phyloP scores from a whole-genome alignment of 2,329 filamentous ascomycete genomes.

The Fusarium phyllophilum region DNA sequence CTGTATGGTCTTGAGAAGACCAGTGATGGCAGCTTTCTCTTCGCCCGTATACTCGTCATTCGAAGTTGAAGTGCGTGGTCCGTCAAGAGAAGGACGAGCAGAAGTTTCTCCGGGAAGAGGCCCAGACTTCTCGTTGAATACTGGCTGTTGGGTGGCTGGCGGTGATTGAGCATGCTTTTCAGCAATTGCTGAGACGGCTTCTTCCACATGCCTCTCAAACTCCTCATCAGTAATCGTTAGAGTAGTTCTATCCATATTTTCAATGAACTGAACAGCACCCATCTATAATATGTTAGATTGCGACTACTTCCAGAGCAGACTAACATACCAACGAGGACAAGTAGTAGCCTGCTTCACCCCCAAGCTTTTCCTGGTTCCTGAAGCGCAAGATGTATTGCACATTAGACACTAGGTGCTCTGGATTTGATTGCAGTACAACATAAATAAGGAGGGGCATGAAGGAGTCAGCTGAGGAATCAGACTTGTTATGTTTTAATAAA shows the following conservation, averaged over 20 bases:
- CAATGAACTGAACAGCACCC: conserved; percentile 96
- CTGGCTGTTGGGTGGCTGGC: conserved; percentile 50
- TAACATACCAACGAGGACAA: conserved; percentile 83
- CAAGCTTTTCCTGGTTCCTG: conserved; percentile 95
- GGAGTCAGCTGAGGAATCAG: conserved; percentile 93
- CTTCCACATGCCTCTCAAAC: conserved; percentile 96
- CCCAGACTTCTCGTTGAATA: conserved; percentile 58
- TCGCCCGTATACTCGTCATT: conserved; percentile 67
- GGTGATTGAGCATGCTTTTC: conserved; percentile 77
- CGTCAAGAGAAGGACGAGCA: conserved; percentile 56
- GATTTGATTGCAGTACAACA: conserved; percentile 92
- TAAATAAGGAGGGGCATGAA: conserved; percentile 97
- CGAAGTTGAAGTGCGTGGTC: conserved; percentile 64
- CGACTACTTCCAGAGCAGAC: neutral
- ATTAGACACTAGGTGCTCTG: conserved; percentile 95
- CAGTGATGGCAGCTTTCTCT: conserved; percentile 83
- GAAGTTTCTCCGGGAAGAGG: conserved; percentile 45
- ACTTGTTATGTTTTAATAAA: conserved; percentile 88
- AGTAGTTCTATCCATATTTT: conserved; percentile 93
- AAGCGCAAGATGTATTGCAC: conserved; percentile 98
- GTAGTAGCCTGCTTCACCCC: conserved; percentile 98
- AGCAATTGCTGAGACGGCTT: conserved; percentile 92
- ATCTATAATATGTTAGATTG: conserved; percentile 60
- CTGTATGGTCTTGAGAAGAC: conserved; percentile 89
- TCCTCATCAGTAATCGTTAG: conserved; percentile 94